Evolutionary conservation across 331 rosid genomes (phyloP).

Genomic region (Saraca asoca): DNA sequence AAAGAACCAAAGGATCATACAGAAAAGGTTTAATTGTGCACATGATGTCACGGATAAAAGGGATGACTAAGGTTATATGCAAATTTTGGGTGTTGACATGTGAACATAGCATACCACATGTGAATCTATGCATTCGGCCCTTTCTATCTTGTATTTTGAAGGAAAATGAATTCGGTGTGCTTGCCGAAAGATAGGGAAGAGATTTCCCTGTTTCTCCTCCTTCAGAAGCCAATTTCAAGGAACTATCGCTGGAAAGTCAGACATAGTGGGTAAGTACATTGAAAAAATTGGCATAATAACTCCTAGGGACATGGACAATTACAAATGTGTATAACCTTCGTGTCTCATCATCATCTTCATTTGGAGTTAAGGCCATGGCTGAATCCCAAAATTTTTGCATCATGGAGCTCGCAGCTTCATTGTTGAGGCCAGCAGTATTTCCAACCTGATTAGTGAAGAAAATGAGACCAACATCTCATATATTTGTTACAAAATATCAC

Average conservation of each 20-base stretch:
- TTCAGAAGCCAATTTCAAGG: constrained; percentile 78
- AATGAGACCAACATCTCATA: constrained; percentile 14
- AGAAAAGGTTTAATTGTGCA: constrained; percentile 19
- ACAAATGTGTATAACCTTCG: constrained; percentile 57
- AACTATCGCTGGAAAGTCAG: constrained; percentile 65
- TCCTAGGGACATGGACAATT: constrained; percentile 15
- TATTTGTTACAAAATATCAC: not conserved
- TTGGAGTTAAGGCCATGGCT: constrained; percentile 70
- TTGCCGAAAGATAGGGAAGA: constrained; percentile 44
- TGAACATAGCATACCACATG: constrained; percentile 66
- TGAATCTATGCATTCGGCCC: constrained; percentile 88
- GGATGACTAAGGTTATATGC: not conserved
- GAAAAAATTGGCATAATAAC: constrained; percentile 1
- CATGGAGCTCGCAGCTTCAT: constrained; percentile 73
- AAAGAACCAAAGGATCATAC: constrained; percentile 1
- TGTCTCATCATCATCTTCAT: constrained; percentile 76
- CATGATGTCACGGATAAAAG: constrained; percentile 20
- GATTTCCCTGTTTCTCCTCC: constrained; percentile 70
- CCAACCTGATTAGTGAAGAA: constrained; percentile 64
- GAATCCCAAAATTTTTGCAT: constrained; percentile 99
- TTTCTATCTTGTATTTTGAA: constrained; percentile 82
- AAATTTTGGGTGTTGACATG: constrained; percentile 17
- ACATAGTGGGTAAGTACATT: constrained; percentile 36
- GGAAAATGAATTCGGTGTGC: constrained; percentile 55
- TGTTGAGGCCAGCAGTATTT: constrained; percentile 57